Evolutionary conservation across 352 stramenopile genomes (phyloP), one percentile per base, ranked within the genome.

Genomic region (Phytopythium chamaehyphon): DNA sequence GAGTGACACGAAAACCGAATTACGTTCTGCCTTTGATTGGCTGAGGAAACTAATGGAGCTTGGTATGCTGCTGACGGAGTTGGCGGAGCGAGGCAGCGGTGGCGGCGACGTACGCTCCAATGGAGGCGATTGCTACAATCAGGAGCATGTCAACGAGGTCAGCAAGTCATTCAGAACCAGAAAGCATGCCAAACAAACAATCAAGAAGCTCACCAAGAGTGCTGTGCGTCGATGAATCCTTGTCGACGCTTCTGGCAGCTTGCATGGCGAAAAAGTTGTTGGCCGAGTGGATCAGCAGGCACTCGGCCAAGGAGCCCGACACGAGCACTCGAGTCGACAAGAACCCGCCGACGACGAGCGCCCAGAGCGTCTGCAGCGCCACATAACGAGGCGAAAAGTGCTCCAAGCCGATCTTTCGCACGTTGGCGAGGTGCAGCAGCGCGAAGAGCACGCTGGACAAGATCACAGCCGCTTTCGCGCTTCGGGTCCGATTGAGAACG

Each of bases 221-320:
- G 28, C 28, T 10, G 28, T 33, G 28, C 28, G 28, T 10, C 28
- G 28, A 5, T 33, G 28, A 33, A 9, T 51, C 44, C 35, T 33
- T 33, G 28, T 33, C 28, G 28, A 33, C 5, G 28, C 28, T 33
- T 33, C 55, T 69, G 21, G 58, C 60, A 16, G 69, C 53, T 12
- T 43, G 40, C 33, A 74, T 42, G 9, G 78, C 73, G 24, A 86
- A 86, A 3, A 57, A 16, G 40, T 87, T 90, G 67, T 86, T 90
- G 33, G 72, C 64, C 5, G 48, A 31, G 54, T 90, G 78, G n/a
- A 90, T 49, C 11, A 69, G n/a, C 15, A 83, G 15, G 28, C 78
- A 85, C 61, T 87, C 62, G 6, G 73, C 40, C 3, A 90, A 54
- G 16, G 75, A 87, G 3, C 63, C 69, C 0, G 63, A 71, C 11